Conservation (phyloP, 2,329 filamentous ascomycete species). For the Acarospora socialis region DNA sequence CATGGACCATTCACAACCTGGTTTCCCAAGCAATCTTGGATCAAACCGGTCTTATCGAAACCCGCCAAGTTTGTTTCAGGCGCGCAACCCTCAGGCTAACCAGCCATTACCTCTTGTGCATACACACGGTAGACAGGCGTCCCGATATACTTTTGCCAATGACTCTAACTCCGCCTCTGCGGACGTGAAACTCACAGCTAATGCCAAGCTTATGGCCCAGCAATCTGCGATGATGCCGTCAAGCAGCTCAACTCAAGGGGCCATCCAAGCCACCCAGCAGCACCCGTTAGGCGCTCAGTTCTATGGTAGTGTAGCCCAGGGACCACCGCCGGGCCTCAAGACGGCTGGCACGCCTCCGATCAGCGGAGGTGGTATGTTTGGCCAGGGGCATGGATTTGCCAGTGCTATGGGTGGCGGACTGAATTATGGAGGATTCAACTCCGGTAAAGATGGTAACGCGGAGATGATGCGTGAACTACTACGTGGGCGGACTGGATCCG, state of each 20-base stretch:
- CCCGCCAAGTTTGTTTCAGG: constrained; percentile 31
- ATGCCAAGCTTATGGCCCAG: constrained; percentile 68
- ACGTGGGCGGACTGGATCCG: constrained; percentile 50
- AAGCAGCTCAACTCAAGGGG: constrained; percentile 28
- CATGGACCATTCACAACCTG: constrained; percentile 25
- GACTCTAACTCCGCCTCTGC: constrained; percentile 47
- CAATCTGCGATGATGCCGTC: constrained; percentile 70
- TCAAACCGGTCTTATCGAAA: constrained; percentile 30
- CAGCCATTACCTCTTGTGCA: constrained; percentile 38
- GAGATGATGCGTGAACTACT: constrained; percentile 74
- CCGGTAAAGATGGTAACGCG: constrained; percentile 57
- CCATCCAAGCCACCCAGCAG: constrained; percentile 44
- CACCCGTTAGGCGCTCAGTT: constrained; percentile 47
- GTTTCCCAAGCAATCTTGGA: constrained; percentile 18
- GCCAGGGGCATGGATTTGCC: constrained; percentile 73
- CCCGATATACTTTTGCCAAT: constrained; percentile 75
- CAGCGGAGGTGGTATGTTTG: constrained; percentile 67
- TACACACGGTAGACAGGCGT: constrained; percentile 68
- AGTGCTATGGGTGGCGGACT: constrained; percentile 44
- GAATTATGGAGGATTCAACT: constrained; percentile 47
- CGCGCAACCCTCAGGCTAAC: constrained; percentile 33
- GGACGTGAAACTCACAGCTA: constrained; percentile 61
- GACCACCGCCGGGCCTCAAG: constrained; percentile 87
- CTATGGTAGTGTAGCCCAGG: constrained; percentile 74
- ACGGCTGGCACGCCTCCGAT: constrained; percentile 87